Evolutionary conservation across 352 stramenopile species (phyloP), one percentile per base, ranked within the genome.

Genomic region (Globisporangium radiosum): DNA sequence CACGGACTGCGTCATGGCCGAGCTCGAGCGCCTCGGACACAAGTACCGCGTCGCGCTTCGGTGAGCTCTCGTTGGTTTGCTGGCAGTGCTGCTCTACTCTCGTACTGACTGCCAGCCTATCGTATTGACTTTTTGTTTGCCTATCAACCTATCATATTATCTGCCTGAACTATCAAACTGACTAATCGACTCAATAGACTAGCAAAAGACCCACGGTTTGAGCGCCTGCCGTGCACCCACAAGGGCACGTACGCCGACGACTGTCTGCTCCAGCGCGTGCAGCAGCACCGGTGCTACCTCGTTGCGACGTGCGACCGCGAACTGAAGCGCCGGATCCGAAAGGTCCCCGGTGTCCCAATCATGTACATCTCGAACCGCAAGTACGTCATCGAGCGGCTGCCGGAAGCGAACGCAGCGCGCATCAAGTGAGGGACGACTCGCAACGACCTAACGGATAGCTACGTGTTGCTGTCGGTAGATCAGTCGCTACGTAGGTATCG

Each of bases 231-330:
- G 1, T 99, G 97, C 76, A 95, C 91, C 48, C 97, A 99, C 78
- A 98, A 98, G 73, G 97, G 97, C 60, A 99, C 95, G 63, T 99
- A 99, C 81, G 97, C 97, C n/a, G 97, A 99, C 87, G 97, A 99
- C 83, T 99, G 97, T 70, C 75, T 99, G 47, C 75, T 98, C 39
- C 75, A 92, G 70, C 84, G 86, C 50, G 80, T 95, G 61, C 84
- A 94, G 67, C 82, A 97, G 93, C 94, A 98, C 65, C 90, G 96
- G 58, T 99, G 97, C 78, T 99, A 99, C 78, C 90, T 99, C 59
- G 95, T 99, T 10, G 97, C 97, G 33, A 99, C 97, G 10, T 99
- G 97, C 80, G 97, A 99, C 90, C 98, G 98, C 64, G 97, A 99
- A 64, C 85, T 99, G 58, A 98, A 98, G 78, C 93, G 96, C 48